Evolutionary conservation across 1,284 basidiomycete genomes (phyloP), one percentile per base, ranked within the genome.

Genomic region (Ustilago bromivora): DNA sequence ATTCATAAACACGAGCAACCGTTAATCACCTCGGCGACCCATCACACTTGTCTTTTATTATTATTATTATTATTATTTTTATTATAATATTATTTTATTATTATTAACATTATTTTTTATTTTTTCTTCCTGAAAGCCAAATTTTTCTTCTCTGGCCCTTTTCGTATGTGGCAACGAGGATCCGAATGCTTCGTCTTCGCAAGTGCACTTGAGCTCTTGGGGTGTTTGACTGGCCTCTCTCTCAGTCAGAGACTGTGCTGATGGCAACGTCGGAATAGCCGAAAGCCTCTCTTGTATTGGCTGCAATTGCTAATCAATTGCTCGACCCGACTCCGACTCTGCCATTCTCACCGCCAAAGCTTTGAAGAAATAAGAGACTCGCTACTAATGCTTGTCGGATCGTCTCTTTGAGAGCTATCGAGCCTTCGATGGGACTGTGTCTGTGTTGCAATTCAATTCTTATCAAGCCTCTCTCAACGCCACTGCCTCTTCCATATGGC

Each of bases 261-360:
- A 17, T 35, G 28, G 12, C 31, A 35, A 49, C 38, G 46, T 23
- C 46, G 46, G 46, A 51, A 51, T 51, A 51, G 23, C 49, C 49
- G 49, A 51, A 34, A 8, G 31, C 49, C n/a, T 51, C 13, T 8
- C 49, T 51, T 4, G 49, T 32, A 32, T 51, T 32, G 49, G 49
- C 49, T 51, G 49, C 49, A 32, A 4, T 32, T 32, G 28, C 49
- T 51, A 51, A 46, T 32, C 49, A 51, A 15, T 31, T 51, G 49
- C 49, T 31, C 23, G 23, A 28, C 23, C 3, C 23, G 23, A 28
- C 23, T 28, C 23, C 23, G 23, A 28, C 23, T 28, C 23, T 28
- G 23, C 49, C 9, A 32, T 51, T 51, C 11, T 28, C 49, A 31
- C 28, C 7, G 19, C n/a, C 43, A 51, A 51, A 51, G 28, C 49